Evolutionary conservation across 768 basidiomycete species (phyloP).

Genomic region (Bullera alba): DNA sequence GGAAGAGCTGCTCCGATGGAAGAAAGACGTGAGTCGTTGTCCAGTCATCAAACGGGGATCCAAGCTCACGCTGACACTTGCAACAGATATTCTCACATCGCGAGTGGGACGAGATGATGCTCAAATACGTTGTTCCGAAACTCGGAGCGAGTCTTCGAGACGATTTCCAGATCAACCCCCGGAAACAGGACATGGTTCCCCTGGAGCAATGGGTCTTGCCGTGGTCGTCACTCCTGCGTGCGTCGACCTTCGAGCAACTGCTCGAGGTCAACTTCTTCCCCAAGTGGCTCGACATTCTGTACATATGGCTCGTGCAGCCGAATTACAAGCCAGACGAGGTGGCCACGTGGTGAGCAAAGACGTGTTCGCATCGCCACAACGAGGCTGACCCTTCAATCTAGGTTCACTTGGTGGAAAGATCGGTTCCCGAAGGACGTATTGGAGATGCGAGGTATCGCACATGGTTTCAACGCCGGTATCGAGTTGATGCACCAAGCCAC

Average conservation of each 20-base stretch:
- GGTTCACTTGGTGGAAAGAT: constrained; percentile 69
- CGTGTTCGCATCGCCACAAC: not conserved
- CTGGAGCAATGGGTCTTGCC: constrained; percentile 61
- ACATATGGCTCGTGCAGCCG: constrained; percentile 88
- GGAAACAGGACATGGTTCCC: constrained; percentile 78
- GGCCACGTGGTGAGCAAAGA: constrained; percentile 69
- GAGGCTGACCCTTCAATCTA: constrained; percentile 18
- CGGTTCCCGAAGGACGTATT: constrained; percentile 67
- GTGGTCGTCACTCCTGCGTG: constrained; percentile 69
- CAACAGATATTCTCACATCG: constrained; percentile 62
- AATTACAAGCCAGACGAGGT: constrained; percentile 84
- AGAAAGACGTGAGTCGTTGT: constrained; percentile 55
- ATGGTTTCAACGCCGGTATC: constrained; percentile 78
- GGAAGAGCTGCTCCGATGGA: constrained; percentile 70
- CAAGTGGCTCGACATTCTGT: constrained; percentile 87
- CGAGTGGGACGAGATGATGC: constrained; percentile 86
- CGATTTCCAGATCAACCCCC: constrained; percentile 77
- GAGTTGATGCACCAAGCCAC: constrained; percentile 93
- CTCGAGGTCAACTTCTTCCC: constrained; percentile 91
- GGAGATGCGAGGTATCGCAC: constrained; percentile 58
- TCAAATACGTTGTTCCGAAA: constrained; percentile 88
- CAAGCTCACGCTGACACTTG: constrained; percentile 2
- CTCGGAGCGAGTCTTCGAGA: constrained; percentile 72
- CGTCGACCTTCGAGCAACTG: constrained; percentile 71
- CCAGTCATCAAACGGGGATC: no score